Evolutionary conservation across 495 filamentous ascomycete species (phyloP), one percentile per base, ranked within the genome.

Genomic region (Neurospora sp.): DNA sequence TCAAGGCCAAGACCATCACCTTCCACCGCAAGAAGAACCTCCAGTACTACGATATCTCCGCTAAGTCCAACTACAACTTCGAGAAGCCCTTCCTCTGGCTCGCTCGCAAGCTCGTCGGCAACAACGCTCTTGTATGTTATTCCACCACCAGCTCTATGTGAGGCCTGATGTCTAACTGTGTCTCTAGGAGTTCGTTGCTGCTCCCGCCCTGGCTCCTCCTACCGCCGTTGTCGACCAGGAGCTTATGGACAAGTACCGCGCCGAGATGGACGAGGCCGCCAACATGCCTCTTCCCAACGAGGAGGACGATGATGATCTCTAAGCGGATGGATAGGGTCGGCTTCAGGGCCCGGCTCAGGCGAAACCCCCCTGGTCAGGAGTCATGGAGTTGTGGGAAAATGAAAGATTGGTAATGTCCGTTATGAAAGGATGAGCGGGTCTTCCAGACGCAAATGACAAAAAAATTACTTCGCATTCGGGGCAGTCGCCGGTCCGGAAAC

Each of bases 21-120:
- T 99, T 99, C 93, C 96, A 99, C 88, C 94, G 96, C 82, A 99
- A 99, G 91, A 99, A 99, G 92, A 98, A 98, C 87, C 90, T 99
- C 21, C 96, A 99, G 85, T 99, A 99, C 90, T 99, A 99, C 89
- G 96, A 99, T 76, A 99, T 99, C 83, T 97, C 93, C 69, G 96
- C 96, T 83, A 99, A 99, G 89, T 97, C 94, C 78, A 99, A 99
- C 87, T 99, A 99, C 88, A 99, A 99, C 91, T 99, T 99, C 87
- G 96, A 99, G 92, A 99, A 99, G 90, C 96, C 96, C 74, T 99
- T 99, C 92, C 90, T 99, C 75, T 99, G 96, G 96, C 92, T 99
- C 78, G 96, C 96, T 71, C 90, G 96, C 81, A 98, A 99, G 90
- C 89, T 98, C 69, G 96, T 97, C 74, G 96, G 96, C 82, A 98